phyloP scores from a whole-genome alignment of 768 basidiomycete genomes.

The Solioccasus polychromus region DNA sequence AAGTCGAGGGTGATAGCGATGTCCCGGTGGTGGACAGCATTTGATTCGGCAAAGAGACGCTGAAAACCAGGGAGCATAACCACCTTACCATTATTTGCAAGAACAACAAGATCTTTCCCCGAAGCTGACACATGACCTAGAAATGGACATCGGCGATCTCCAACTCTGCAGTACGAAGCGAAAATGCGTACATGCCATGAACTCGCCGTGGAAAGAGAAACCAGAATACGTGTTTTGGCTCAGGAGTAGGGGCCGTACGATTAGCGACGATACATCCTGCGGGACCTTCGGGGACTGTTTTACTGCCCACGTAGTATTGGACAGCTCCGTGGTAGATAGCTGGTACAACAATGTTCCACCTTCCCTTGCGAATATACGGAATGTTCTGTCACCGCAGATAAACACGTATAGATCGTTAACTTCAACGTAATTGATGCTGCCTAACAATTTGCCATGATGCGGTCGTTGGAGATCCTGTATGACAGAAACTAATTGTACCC shows the following conservation, averaged over 20 bases:
- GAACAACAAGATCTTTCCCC: slow-evolving; percentile 37
- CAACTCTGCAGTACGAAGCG: not conserved
- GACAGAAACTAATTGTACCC: slow-evolving; percentile 45
- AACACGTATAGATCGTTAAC: slow-evolving; percentile 56
- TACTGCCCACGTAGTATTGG: slow-evolving; percentile 37
- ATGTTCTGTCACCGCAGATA: slow-evolving; percentile 45
- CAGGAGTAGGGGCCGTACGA: slow-evolving; percentile 23
- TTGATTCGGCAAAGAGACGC: slow-evolving; percentile 27
- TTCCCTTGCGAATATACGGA: slow-evolving; percentile 55
- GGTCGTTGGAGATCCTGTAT: slow-evolving; percentile 20
- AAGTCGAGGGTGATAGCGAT: slow-evolving; percentile 28
- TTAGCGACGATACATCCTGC: slow-evolving; percentile 4
- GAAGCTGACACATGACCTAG: slow-evolving; percentile 46
- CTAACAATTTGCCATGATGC: slow-evolving; percentile 24
- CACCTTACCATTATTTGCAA: slow-evolving; percentile 22
- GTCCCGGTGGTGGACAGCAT: slow-evolving; percentile 38
- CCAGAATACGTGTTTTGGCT: slow-evolving; percentile 4
- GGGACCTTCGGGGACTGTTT: slow-evolving; percentile 24
- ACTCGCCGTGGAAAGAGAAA: slow-evolving; percentile 12
- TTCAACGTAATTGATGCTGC: slow-evolving; percentile 62
- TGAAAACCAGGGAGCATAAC: slow-evolving; percentile 30
- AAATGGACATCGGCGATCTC: slow-evolving; percentile 2
- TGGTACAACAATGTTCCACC: slow-evolving; percentile 44
- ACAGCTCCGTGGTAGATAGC: slow-evolving; percentile 35
- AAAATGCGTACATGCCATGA: slow-evolving; percentile 27